Conservation (phyloP, 305 asterid species). For the Solanum chacoense region DNA sequence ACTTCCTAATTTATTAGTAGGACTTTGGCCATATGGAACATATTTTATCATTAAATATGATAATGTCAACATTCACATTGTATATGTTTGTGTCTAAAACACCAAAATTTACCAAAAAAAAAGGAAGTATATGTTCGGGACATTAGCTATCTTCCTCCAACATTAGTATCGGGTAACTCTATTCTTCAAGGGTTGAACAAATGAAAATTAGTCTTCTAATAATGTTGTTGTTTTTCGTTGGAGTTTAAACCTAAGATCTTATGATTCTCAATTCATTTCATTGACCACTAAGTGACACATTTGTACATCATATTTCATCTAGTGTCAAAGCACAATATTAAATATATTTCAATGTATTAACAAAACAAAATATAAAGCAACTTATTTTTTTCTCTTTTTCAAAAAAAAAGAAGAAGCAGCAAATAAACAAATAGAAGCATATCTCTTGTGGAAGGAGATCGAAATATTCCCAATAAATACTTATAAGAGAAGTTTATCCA, state of each 20-base stretch:
- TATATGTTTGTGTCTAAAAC: not conserved
- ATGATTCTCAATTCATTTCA: not conserved
- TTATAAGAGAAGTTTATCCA: not conserved
- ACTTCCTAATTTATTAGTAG: no score
- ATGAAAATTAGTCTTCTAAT: not conserved
- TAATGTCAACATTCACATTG: not conserved
- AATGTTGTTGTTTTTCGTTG: not conserved
- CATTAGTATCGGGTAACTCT: not conserved
- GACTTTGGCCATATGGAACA: not conserved
- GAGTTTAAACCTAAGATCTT: not conserved
- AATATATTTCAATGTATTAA: not conserved
- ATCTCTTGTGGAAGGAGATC: not conserved
- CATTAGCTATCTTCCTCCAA: not conserved
- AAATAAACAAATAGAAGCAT: not conserved
- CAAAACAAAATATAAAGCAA: not conserved
- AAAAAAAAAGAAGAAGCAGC: not conserved
- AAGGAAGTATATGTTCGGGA: no score
- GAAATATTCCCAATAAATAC: not conserved
- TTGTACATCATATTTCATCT: not conserved
- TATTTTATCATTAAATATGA: not conserved
- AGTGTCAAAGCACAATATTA: not conserved
- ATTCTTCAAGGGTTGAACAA: not conserved
- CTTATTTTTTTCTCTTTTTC: no score
- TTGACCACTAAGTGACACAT: not conserved
- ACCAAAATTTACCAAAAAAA: no score